Evolutionary conservation across 805 yeast species (phyloP), one percentile per base, ranked within the genome.

Genomic region (Wickerhamiella vanderwaltii): DNA sequence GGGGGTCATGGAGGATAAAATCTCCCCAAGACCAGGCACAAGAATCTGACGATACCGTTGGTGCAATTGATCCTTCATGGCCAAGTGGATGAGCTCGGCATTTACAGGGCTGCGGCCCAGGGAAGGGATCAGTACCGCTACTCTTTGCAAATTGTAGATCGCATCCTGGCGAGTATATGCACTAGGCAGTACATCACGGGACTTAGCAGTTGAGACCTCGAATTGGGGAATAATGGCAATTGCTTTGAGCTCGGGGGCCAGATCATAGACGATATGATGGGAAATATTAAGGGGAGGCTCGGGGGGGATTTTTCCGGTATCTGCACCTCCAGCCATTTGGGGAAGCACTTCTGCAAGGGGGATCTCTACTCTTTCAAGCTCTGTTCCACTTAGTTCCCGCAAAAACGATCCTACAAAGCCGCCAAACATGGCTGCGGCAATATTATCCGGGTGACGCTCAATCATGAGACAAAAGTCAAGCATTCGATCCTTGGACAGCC

Each of bases 341-440:
- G 94, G 93, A 48, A 91, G 68, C 4, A 91, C 86, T 51, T 79
- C 82, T 42, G 82, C 76, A 43, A 91, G 66, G 30, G 96, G 95
- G 43, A 85, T 81, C 58, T 79, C 86, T 49, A 82, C 80, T 41
- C 82, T 72, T 45, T 69, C 77, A 49, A 71, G 68, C 50, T 87
- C 96, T 30, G 73, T 71, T 3, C 77, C 75, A 25, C 76, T 67
- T 45, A 91, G 65, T 48, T 83, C 93, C 54, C 94, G 74, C 56
- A 91, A 70, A 61, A 81, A 91, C 3, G 95, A 85, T 33, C 98
- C 98, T 31, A 87, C 95, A 60, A 91, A 91, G 1, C 98, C 96
- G 46, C 98, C 98, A 78, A 87, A 80, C 95, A 91, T 85, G 28
- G 98, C 95, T 24, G 98, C 98, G 9, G 95, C 85, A 55, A 91